phyloP scores from a whole-genome alignment of 2,329 filamentous ascomycete species.

The Fusarium sp. region DNA sequence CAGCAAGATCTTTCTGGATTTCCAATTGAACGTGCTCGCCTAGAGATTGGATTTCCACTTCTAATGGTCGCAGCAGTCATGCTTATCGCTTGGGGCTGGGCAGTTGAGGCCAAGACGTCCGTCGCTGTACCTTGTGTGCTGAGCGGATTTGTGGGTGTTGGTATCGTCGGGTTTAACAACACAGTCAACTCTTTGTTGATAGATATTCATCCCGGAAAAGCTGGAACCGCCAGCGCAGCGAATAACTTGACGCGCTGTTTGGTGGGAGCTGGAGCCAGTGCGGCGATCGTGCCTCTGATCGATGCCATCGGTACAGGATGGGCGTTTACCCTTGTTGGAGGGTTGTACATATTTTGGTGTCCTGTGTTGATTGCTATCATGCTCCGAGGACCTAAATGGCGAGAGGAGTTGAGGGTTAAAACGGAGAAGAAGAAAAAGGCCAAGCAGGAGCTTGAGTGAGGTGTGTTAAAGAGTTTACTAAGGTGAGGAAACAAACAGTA shows the following conservation, averaged over 20 bases:
- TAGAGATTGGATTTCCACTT: slow-evolving; percentile 65
- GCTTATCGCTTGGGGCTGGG: slow-evolving; percentile 67
- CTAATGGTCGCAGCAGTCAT: slow-evolving; percentile 63
- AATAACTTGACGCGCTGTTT: slow-evolving; percentile 70
- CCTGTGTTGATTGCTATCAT: slow-evolving; percentile 59
- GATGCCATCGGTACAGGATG: slow-evolving; percentile 64
- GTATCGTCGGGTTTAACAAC: slow-evolving; percentile 68
- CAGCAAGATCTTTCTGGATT: slow-evolving; percentile 64
- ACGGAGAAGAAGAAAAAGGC: slow-evolving; percentile 40
- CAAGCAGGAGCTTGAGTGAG: slow-evolving; percentile 7
- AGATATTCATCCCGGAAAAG: slow-evolving; percentile 66
- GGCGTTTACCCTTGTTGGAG: slow-evolving; percentile 63
- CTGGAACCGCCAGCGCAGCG: slow-evolving; percentile 67
- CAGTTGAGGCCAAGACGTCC: slow-evolving; percentile 57
- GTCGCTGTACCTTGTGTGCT: slow-evolving; percentile 63
- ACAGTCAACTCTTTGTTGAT: slow-evolving; percentile 66
- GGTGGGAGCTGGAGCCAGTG: slow-evolving; percentile 66
- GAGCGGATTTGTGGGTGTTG: slow-evolving; percentile 61
- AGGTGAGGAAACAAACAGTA: not conserved
- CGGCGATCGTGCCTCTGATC: slow-evolving; percentile 66
- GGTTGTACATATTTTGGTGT: slow-evolving; percentile 57
- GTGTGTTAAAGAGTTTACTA: not conserved
- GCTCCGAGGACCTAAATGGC: slow-evolving; percentile 60
- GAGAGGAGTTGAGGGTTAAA: slow-evolving; percentile 52
- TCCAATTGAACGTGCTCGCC: slow-evolving; percentile 65